Evolutionary conservation across 257 asterid genomes (phyloP).

Genomic region (Forsythia viridissima): DNA sequence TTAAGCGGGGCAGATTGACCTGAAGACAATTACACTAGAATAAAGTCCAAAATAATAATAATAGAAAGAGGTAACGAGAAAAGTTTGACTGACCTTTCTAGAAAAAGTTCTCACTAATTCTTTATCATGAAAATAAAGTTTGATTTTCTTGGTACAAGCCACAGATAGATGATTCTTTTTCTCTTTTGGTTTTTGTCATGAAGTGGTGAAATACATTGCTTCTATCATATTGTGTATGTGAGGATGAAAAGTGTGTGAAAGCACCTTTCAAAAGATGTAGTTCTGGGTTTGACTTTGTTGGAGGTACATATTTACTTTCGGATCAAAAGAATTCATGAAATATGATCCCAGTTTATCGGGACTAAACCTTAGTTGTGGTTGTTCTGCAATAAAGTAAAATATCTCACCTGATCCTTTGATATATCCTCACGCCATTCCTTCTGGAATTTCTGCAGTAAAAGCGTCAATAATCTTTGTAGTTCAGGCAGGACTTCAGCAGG

Average conservation of each 20-base stretch:
- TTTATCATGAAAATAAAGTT: not conserved
- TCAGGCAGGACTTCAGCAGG: conserved; percentile 74
- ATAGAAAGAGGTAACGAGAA: too few relatives aligned
- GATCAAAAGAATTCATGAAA: not conserved
- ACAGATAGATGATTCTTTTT: too few relatives aligned
- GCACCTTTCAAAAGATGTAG: not conserved
- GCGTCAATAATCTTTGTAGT: conserved; percentile 64
- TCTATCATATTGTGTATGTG: too few relatives aligned
- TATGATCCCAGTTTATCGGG: not conserved
- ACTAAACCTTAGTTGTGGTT: not conserved
- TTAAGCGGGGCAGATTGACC: conserved; percentile 42
- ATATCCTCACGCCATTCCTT: conserved; percentile 78
- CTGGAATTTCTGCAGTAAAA: conserved; percentile 66
- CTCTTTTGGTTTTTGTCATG: too few relatives aligned
- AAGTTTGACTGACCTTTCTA: too few relatives aligned
- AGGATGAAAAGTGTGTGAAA: too few relatives aligned
- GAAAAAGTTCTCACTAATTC: too few relatives aligned
- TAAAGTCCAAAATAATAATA: not conserved
- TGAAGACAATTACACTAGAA: conserved; percentile 14
- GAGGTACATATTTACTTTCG: not conserved
- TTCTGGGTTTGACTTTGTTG: not conserved
- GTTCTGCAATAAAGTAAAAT: not conserved
- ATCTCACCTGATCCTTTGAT: conserved; percentile 57
- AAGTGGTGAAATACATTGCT: too few relatives aligned
- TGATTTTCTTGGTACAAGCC: not conserved